Conservation (phyloP, 495 filamentous ascomycete species). For the Physcia stellaris region DNA sequence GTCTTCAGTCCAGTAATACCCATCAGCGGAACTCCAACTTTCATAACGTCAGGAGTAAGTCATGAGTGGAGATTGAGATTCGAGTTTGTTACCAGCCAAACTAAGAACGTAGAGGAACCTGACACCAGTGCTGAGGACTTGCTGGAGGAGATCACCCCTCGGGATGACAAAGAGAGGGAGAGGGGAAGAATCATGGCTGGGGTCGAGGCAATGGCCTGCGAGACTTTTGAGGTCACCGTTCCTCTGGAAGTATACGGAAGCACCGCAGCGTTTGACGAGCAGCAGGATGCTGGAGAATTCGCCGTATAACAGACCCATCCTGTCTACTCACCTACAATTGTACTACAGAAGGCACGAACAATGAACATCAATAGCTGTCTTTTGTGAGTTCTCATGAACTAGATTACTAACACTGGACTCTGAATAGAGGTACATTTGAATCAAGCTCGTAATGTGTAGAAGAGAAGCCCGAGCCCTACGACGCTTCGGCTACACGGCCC, state of each 20-base stretch:
- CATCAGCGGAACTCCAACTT: constrained; percentile 65
- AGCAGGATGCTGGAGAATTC: constrained; percentile 7
- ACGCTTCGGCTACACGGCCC: too few species aligned
- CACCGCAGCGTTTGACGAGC: constrained; percentile 19
- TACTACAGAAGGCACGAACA: too few species aligned
- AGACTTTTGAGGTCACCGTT: constrained; percentile 81
- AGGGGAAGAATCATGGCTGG: constrained; percentile 56
- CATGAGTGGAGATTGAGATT: constrained; percentile 76
- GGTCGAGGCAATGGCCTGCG: constrained; percentile 61
- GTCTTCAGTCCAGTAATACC: constrained; percentile 75
- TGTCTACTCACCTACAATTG: too few species aligned
- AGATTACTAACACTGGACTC: too few species aligned
- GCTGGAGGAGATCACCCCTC: constrained; percentile 35
- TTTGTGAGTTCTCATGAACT: too few species aligned
- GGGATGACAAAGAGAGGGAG: constrained; percentile 66
- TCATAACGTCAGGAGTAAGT: constrained; percentile 74
- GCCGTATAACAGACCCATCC: too few species aligned
- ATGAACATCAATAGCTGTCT: too few species aligned
- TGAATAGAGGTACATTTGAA: too few species aligned
- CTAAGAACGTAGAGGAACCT: neutral
- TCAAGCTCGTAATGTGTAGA: too few species aligned
- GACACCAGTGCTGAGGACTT: constrained; percentile 17
- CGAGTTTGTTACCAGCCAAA: constrained; percentile 66
- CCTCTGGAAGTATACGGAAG: constrained; percentile 76
- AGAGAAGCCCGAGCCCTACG: too few species aligned